A percentile compares a stretch with the other conserved stretches of the same genome.
These are phyloP conservation scores for Diutina neorugosa DNA, from an alignment of 1,139 yeast species.

Conservation along the genomic window DNA sequence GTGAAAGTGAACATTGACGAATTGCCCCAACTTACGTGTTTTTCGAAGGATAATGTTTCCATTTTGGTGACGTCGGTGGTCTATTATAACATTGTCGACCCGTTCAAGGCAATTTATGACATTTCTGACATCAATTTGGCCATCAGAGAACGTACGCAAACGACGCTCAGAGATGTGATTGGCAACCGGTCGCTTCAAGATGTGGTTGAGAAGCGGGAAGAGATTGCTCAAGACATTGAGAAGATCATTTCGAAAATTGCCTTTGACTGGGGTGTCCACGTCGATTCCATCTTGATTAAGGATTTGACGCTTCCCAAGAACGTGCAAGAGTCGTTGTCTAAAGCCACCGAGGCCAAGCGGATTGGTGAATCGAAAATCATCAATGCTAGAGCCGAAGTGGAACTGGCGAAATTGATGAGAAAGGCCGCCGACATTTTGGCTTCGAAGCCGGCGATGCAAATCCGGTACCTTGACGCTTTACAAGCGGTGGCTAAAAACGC, in stretches of 20 bases:
- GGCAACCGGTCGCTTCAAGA: constrained; percentile 62
- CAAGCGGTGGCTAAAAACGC: constrained; percentile 58
- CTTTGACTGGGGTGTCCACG: constrained; percentile 59
- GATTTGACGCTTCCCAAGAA: constrained; percentile 47
- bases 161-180: constrained; percentile 62
- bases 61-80: constrained; percentile 54
- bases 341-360: constrained; percentile 69
- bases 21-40: constrained; percentile 55
- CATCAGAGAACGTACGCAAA: constrained; percentile 61
- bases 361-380: constrained; percentile 71
- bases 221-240: constrained; percentile 56
- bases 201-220: constrained; percentile 65
- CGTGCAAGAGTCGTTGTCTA: constrained; percentile 52
- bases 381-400: constrained; percentile 68
- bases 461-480: constrained; percentile 71
- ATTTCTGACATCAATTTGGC: constrained; percentile 46
- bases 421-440: constrained; percentile 71
- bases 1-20: constrained; percentile 53
- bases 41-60: constrained; percentile 61
- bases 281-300: constrained; percentile 60
- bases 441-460: constrained; percentile 70
- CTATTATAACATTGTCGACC: constrained; percentile 57
- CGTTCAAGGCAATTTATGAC: constrained; percentile 55
- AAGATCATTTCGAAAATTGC: constrained; percentile 55
- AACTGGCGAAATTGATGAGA: constrained; percentile 66